These are phyloP conservation scores for Cicer pinnatifidum DNA, from an alignment of 306 rosid genomes.

Conservation along the genomic window DNA sequence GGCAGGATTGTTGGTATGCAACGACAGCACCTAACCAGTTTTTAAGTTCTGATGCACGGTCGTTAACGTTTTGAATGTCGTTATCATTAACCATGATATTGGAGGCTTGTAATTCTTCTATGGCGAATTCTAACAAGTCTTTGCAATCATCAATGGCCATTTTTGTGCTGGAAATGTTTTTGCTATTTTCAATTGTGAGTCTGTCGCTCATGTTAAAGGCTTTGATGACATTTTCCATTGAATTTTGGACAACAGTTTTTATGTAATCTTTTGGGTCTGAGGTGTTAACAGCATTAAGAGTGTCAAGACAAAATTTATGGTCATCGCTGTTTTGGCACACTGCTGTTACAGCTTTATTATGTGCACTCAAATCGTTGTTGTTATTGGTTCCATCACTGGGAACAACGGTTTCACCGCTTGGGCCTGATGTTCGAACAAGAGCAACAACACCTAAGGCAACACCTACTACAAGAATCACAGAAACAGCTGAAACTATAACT, in stretches of 20 bases:
- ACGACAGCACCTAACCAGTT: slow-evolving; percentile 72
- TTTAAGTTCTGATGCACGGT: slow-evolving; percentile 51
- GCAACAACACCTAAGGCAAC: slow-evolving; percentile 62
- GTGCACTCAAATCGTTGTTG: background rate
- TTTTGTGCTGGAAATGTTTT: slow-evolving; percentile 25
- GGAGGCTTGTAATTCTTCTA: slow-evolving; percentile 47
- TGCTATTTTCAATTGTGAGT: slow-evolving; percentile 25
- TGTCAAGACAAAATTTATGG: slow-evolving; percentile 48
- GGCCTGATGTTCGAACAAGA: slow-evolving; percentile 4
- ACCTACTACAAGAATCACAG: slow-evolving; percentile 65
- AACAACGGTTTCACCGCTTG: background rate
- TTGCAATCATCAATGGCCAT: slow-evolving; percentile 69
- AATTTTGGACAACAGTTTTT: slow-evolving; percentile 46
- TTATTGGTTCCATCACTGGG: too few relatives aligned
- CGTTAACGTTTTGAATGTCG: slow-evolving; percentile 21
- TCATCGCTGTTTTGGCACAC: slow-evolving; percentile 52
- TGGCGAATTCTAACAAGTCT: slow-evolving; percentile 55
- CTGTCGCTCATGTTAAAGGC: slow-evolving; percentile 55
- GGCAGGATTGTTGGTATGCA: slow-evolving; percentile 61
- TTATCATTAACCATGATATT: slow-evolving; percentile 2
- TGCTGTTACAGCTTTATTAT: slow-evolving; percentile 46
- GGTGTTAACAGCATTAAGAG: slow-evolving; percentile 35
- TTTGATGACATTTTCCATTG: slow-evolving; percentile 50
- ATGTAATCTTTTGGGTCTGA: slow-evolving; percentile 52
- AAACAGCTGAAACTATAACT: slow-evolving; percentile 48